A percentile compares a stretch with the other conserved stretches of the same genome.
These are phyloP conservation scores for Xylariaceae sp. DNA, from an alignment of 2,329 filamentous ascomycete species.

Conservation along the genomic window DNA sequence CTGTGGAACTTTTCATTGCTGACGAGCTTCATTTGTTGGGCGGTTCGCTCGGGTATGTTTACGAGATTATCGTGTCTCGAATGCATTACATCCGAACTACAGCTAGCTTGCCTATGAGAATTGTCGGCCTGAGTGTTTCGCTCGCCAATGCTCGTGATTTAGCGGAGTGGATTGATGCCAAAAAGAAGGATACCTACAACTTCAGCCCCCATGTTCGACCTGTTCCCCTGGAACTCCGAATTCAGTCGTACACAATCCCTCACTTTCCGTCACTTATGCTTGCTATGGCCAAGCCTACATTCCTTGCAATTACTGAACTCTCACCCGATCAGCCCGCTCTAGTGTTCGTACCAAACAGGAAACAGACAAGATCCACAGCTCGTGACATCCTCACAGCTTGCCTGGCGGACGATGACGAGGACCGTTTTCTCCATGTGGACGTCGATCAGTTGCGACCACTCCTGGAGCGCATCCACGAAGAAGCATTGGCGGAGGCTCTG, in stretches of 20 bases:
- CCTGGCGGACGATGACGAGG: conserved; percentile 82
- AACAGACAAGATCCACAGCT: conserved; percentile 84
- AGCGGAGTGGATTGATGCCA: conserved; percentile 96
- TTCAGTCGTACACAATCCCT: conserved; percentile 91
- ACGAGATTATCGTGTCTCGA: conserved; percentile 94
- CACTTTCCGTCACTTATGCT: conserved; percentile 98
- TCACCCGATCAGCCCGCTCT: conserved; percentile 86
- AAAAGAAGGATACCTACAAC: conserved; percentile 97
- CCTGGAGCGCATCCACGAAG: conserved; percentile 77
- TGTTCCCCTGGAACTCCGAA: conserved; percentile 84
- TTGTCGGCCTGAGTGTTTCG: conserved; percentile 85
- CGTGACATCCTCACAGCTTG: conserved; percentile 84
- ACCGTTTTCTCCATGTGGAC: conserved; percentile 85
- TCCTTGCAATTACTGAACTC: conserved; percentile 80
- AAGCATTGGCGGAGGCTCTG: conserved; percentile 79
- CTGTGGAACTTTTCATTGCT: conserved; percentile 83
- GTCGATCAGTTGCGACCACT: conserved; percentile 76
- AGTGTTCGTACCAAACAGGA: conserved; percentile 86
- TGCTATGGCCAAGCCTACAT: conserved; percentile 94
- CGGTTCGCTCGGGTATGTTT: conserved; percentile 78
- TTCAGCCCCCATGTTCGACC: conserved; percentile 90
- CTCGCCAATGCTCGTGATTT: conserved; percentile 89
- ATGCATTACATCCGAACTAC: conserved; percentile 95
- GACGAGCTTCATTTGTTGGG: conserved; percentile 94
- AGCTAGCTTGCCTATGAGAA: conserved; percentile 76